Evolutionary conservation across 495 filamentous ascomycete genomes (phyloP).

Genomic region (Hypoxylon lienhwacheense): DNA sequence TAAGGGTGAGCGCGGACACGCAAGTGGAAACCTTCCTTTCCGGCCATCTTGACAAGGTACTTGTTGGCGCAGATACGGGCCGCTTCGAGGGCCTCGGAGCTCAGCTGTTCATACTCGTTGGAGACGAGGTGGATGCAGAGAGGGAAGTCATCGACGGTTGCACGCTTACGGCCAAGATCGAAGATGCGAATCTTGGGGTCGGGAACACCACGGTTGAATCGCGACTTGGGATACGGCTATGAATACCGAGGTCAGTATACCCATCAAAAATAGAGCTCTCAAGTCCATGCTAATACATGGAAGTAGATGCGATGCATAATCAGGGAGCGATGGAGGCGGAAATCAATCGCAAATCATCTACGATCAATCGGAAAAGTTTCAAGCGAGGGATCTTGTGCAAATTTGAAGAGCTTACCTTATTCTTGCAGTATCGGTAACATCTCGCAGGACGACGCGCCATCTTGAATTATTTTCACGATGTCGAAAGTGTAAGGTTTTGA

Average conservation of each 20-base stretch:
- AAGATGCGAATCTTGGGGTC: conserved; percentile 99
- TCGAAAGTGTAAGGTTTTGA: conserved; percentile 43
- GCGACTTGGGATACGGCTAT: conserved; percentile 97
- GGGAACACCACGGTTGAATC: conserved; percentile 99
- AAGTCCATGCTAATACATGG: no score
- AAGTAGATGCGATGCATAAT: conserved; percentile 2
- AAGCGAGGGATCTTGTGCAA: not conserved
- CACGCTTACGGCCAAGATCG: conserved; percentile 98
- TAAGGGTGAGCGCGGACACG: conserved; percentile 97
- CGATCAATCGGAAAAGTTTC: conserved; percentile 10
- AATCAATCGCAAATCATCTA: conserved; percentile 24
- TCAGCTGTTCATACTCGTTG: conserved; percentile 99
- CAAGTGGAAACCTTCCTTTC: conserved; percentile 99
- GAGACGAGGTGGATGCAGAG: conserved; percentile 97
- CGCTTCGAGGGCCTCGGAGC: conserved; percentile 97
- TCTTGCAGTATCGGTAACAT: conserved; percentile 99
- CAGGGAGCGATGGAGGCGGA: not conserved
- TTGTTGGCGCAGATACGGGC: conserved; percentile 99
- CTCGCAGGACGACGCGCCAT: conserved; percentile 98
- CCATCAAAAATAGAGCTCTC: no score
- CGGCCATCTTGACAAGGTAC: conserved; percentile 95
- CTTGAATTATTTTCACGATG: conserved; percentile 66
- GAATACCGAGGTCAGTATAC: conserved; percentile 41
- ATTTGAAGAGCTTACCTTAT: conserved; percentile 74
- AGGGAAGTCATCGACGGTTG: conserved; percentile 97